A percentile compares a stretch with the other conserved stretches of the same genome.
These are phyloP conservation scores for Fusarium oligoseptatum DNA, from an alignment of 2,329 filamentous ascomycete genomes.

Conservation along the genomic window DNA sequence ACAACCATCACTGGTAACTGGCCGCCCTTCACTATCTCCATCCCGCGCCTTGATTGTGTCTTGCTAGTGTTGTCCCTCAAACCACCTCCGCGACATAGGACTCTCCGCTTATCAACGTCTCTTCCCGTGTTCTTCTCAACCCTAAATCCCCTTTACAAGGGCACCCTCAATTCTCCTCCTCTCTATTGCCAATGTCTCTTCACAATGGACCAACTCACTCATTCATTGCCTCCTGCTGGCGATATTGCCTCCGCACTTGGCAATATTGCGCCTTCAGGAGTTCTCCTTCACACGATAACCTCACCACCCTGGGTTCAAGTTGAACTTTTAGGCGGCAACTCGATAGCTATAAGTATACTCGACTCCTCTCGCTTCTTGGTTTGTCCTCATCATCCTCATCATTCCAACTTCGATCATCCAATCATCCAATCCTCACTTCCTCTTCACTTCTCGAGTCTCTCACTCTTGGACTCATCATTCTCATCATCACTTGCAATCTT, in stretches of 20 bases:
- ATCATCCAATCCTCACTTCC: background rate
- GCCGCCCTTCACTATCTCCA: constrained; percentile 2
- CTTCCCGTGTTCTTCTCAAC: background rate
- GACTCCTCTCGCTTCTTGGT: background rate
- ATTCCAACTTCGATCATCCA: constrained; percentile 7
- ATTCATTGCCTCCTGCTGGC: background rate
- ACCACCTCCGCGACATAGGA: background rate
- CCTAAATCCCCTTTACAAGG: constrained; percentile 18
- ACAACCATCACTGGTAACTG: background rate
- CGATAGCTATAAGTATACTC: constrained; percentile 35
- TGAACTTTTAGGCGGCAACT: background rate
- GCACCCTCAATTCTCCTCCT: background rate
- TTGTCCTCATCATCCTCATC: constrained; percentile 17
- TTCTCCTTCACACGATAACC: constrained; percentile 11
- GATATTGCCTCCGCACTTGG: constrained; percentile 3
- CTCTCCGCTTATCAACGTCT: background rate
- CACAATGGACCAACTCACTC: background rate
- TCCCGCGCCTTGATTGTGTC: background rate
- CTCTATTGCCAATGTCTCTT: constrained; percentile 27
- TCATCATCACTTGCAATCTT: background rate
- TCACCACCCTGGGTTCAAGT: constrained; percentile 1
- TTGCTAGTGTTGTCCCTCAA: background rate
- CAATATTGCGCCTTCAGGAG: constrained; percentile 16
- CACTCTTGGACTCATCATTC: background rate
- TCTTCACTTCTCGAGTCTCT: background rate